Evolutionary conservation across 2,329 filamentous ascomycete species (phyloP), one percentile per base, ranked within the genome.

Genomic region (Colletotrichum theobromicola): DNA sequence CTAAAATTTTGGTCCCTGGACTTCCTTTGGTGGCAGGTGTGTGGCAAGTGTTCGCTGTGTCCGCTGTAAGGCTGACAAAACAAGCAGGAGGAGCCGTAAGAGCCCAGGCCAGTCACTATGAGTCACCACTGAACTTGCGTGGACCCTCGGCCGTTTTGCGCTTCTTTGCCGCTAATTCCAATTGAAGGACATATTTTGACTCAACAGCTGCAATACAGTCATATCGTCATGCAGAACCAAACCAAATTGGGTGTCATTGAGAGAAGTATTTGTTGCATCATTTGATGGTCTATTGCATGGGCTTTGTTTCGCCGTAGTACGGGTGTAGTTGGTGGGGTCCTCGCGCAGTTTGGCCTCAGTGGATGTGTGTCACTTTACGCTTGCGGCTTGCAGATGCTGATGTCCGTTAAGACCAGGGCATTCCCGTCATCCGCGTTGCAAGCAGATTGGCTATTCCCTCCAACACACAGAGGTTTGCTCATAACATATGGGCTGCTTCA

Each of bases 61-160:
- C 58, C 70, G 26, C 70, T 75, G 58, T 67, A 63, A 67, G 71
- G 74, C 71, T 76, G 74, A 74, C 71, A 75, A 75, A 74, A 64
- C 63, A 67, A 53, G 57, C 18, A 74, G 58, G n/a, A 46, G 15
- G 32, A 30, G 53, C 35, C 24, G 13, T 28, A 60, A 53, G 50
- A n/a, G 67, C n/a, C 62, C 24, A 16, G 24, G 42, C 28, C 70
- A 46, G 30, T 75, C 72, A 75, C 58, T 75, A 75, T 75, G 72
- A 75, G 68, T 75, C 72, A 75, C 46, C 72, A 46, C 15, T 15
- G 42, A 50, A 50, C 42, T 50, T 61, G 62, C 28, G 55, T 15
- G 67, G 67, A 68, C 37, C 35, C 67, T 63, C 57, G 53, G 64
- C 58, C 63, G 34, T 60, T 35, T 28, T 26, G 3, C 26, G 57